A percentile compares a stretch with the other conserved stretches of the same genome.
Evolutionary conservation across 176 grass and related monocot species (phyloP).

Genomic region (Carex scoparia): DNA sequence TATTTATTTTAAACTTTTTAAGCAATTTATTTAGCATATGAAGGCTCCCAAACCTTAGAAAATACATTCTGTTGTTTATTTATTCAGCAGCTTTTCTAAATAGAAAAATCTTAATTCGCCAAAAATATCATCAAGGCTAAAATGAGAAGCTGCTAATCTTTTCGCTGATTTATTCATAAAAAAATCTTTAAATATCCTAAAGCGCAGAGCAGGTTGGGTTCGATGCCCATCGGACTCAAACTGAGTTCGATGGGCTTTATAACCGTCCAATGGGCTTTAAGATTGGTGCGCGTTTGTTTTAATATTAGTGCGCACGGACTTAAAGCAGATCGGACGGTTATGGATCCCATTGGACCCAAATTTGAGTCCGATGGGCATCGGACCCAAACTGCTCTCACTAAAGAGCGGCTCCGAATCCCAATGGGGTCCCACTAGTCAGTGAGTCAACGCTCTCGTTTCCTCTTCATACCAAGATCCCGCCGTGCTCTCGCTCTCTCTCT

Average conservation of each 20-base stretch:
- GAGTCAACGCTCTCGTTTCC: background rate
- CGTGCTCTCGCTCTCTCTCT: background rate
- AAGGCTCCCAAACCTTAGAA: background rate
- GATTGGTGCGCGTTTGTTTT: no score
- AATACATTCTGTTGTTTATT: background rate
- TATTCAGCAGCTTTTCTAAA: background rate
- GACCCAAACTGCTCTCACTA: no score
- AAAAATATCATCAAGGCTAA: background rate
- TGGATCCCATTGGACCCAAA: no score
- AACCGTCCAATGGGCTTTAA: no score
- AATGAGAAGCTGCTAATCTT: background rate
- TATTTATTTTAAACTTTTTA: no score
- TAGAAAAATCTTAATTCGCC: background rate
- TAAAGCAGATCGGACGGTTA: no score
- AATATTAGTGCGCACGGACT: no score
- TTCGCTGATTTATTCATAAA: background rate
- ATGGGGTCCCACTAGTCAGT: background rate
- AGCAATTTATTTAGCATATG: no score
- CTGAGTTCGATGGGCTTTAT: no score
- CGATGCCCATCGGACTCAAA: no score
- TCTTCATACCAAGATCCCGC: background rate
- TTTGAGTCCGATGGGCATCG: no score
- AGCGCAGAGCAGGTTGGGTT: no score
- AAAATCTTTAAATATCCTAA: background rate
- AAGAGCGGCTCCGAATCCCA: conserved; percentile 5